Percentiles rank a stretch among this genome's conserved stretches.
Conservation (phyloP, 2,329 filamentous ascomycete genomes). For the Pseudophaeomoniella oleicola region DNA sequence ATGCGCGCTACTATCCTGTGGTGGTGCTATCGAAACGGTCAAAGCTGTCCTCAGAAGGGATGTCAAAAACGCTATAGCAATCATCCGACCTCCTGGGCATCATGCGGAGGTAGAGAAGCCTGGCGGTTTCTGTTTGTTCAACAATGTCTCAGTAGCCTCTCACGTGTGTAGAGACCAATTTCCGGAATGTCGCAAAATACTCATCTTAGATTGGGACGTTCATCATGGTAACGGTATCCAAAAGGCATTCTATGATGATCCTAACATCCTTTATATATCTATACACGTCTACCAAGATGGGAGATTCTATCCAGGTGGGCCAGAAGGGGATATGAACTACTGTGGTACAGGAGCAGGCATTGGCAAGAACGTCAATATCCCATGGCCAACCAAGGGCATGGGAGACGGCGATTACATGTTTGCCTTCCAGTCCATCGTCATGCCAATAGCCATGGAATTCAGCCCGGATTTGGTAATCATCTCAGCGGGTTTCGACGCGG, state of each 20-base stretch:
- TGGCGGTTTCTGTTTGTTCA: conserved; percentile 95
- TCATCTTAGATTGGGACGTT: conserved; percentile 87
- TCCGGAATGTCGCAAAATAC: conserved; percentile 73
- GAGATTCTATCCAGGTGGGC: conserved; percentile 61
- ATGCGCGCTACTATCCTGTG: conserved; percentile 70
- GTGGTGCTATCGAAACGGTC: conserved; percentile 90
- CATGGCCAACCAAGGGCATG: conserved; percentile 60
- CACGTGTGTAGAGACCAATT: conserved; percentile 72
- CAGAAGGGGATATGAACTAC: conserved; percentile 44
- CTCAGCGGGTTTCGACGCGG: conserved; percentile 85
- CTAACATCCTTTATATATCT: conserved; percentile 91
- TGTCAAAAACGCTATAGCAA: conserved; percentile 88
- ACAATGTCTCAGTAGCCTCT: conserved; percentile 91
- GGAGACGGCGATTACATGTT: conserved; percentile 94
- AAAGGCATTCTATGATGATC: conserved; percentile 88
- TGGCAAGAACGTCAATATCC: conserved; percentile 55
- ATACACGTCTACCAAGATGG: conserved; percentile 79
- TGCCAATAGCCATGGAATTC: conserved; percentile 92
- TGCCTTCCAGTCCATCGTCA: conserved; percentile 88
- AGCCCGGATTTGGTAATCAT: conserved; percentile 78
- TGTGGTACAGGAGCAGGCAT: conserved; percentile 43
- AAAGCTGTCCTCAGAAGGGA: conserved; percentile 70
- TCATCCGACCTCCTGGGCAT: conserved; percentile 88
- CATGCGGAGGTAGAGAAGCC: conserved; percentile 77
- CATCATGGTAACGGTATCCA: conserved; percentile 71